Conservation (phyloP, 2,329 filamentous ascomycete species). For the Ceratocystis lukuohia region DNA sequence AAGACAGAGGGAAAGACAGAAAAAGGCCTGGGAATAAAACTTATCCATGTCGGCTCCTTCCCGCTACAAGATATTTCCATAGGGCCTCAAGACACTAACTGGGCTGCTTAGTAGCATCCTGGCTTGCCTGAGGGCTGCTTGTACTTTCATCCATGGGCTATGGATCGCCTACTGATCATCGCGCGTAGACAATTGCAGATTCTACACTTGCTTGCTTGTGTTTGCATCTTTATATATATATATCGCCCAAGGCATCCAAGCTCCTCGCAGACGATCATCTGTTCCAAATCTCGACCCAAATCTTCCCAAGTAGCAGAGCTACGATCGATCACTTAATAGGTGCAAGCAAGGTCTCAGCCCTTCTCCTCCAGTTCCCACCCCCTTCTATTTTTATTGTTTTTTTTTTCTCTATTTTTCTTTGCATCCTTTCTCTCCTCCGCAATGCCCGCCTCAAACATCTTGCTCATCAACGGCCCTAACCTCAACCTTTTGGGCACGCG, state of each 20-base stretch:
- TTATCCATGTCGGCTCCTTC: conserved; percentile 6
- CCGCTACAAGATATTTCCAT: neutral
- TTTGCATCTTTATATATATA: neutral
- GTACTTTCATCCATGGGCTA: neutral
- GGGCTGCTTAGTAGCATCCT: neutral
- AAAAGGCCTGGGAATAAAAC: conserved; percentile 3
- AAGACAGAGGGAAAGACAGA: too few relatives aligned
- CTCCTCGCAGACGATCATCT: neutral
- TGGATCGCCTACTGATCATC: neutral
- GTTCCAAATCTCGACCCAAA: neutral
- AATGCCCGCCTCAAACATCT: conserved; percentile 36
- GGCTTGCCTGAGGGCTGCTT: neutral
- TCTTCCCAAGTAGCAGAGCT: neutral
- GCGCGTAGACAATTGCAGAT: neutral
- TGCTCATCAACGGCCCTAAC: conserved; percentile 71
- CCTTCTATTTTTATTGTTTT: neutral
- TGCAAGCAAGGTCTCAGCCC: neutral
- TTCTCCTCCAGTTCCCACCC: neutral
- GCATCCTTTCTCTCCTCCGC: neutral
- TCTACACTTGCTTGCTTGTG: neutral
- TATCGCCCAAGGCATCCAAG: too few relatives aligned
- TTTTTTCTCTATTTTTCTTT: neutral
- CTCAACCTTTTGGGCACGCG: conserved; percentile 66
- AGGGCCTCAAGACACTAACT: neutral
- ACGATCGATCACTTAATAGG: neutral